Evolutionary conservation across 1,139 yeast genomes (phyloP).

Genomic region (Suhomyces wounanorum): DNA sequence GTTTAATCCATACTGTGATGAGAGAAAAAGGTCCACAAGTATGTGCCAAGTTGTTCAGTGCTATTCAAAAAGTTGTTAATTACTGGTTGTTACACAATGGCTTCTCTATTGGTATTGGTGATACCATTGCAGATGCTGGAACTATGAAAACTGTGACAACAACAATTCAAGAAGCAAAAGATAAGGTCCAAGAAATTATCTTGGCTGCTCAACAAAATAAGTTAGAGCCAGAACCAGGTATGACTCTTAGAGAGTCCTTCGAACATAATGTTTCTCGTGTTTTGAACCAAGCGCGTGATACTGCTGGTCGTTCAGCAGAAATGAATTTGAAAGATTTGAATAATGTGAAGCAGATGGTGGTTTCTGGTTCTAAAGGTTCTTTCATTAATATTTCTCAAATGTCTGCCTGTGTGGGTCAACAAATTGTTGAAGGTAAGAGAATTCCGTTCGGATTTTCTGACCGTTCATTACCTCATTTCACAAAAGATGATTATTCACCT

Average conservation of each 20-base stretch:
- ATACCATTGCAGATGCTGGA: conserved; percentile 96
- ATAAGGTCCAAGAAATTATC: conserved; percentile 90
- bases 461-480: conserved; percentile 95
- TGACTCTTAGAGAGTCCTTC: conserved; percentile 97
- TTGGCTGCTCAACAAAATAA: conserved; percentile 86
- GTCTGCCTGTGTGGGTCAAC: conserved; percentile 99
- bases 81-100: conserved; percentile 97
- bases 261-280: conserved; percentile 96
- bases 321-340: conserved; percentile 90
- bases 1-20: conserved; percentile 94
- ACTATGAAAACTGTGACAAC: conserved; percentile 93
- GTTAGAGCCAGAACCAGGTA: conserved; percentile 96
- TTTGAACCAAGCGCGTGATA: conserved; percentile 97
- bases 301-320: conserved; percentile 98
- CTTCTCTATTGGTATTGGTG: conserved; percentile 99
- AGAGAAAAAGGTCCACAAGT: conserved; percentile 94
- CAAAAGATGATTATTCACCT: conserved; percentile 97
- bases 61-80: conserved; percentile 92
- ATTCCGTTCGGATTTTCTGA: conserved; percentile 97
- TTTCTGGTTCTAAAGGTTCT: conserved; percentile 99
- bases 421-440: conserved; percentile 99
- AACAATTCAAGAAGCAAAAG: conserved; percentile 90
- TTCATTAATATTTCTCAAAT: conserved; percentile 98
- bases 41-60: conserved; percentile 90
- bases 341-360: conserved; percentile 98